Conservation (phyloP, 2,329 filamentous ascomycete species). For the Penicillium sumatraense region DNA sequence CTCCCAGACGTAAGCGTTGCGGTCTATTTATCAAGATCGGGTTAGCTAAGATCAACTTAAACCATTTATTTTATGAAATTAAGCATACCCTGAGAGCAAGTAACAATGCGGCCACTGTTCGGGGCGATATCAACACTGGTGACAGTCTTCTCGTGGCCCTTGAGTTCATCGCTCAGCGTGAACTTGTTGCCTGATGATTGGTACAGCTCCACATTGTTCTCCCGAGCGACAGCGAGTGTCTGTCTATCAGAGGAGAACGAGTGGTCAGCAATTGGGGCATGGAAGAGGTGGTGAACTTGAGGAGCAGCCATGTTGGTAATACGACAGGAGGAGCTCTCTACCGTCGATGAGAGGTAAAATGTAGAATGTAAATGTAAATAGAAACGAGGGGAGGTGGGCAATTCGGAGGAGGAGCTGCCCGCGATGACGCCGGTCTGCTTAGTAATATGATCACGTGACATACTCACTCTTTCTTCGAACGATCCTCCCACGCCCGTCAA, state of each 20-base stretch:
- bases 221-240: constrained; percentile 87
- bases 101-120: constrained; percentile 88
- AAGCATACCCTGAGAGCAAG: constrained; percentile 84
- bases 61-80: neutral
- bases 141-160: constrained; percentile 95
- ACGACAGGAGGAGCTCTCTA: constrained; percentile 98
- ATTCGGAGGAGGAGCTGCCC: constrained; percentile 5
- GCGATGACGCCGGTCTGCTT: constrained; percentile 27
- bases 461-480: neutral
- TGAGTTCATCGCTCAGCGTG: constrained; percentile 86
- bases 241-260: constrained; percentile 93
- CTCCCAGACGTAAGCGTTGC: constrained; percentile 98
- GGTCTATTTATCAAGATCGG: constrained; percentile 62
- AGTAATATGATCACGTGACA: constrained; percentile 10
- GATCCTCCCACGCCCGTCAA: neutral
- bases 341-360: constrained; percentile 63
- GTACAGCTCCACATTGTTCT: constrained; percentile 90
- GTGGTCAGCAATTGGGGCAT: constrained; percentile 94
- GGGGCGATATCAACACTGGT: constrained; percentile 96
- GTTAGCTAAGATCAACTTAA: neutral
- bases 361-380: neutral
- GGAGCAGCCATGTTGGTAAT: constrained; percentile 72
- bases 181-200: constrained; percentile 73
- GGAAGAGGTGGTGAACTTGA: constrained; percentile 96
- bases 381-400: constrained; percentile 6